Evolutionary conservation across 2,329 filamentous ascomycete genomes (phyloP).

Genomic region (Elsinoe australis): DNA sequence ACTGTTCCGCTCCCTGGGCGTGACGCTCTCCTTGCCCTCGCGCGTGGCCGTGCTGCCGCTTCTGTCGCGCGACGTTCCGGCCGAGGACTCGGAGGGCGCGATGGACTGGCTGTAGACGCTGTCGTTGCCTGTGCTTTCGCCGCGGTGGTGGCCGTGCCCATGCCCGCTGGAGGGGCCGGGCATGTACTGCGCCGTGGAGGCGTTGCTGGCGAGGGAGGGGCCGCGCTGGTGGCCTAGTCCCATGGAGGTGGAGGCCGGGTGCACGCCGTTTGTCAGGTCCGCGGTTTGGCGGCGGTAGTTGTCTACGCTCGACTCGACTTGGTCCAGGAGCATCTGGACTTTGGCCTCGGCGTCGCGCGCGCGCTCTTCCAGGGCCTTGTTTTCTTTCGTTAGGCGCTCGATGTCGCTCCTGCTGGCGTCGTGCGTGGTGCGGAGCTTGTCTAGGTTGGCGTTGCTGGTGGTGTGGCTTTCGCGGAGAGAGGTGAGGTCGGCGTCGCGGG

Average conservation of each 20-base stretch:
- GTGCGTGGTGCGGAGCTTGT: conserved; percentile 37
- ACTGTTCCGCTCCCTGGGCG: conserved; percentile 46
- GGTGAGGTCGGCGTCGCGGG: conserved; percentile 62
- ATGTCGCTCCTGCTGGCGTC: conserved; percentile 56
- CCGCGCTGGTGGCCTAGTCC: conserved; percentile 47
- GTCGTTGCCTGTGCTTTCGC: conserved; percentile 56
- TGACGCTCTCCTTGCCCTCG: conserved; percentile 27
- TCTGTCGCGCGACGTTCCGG: conserved; percentile 4
- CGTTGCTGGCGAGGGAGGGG: conserved; percentile 36
- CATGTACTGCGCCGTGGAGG: conserved; percentile 31
- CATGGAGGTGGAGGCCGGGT: conserved; percentile 28
- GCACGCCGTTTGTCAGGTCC: conserved; percentile 28
- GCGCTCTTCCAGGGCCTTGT: conserved; percentile 69
- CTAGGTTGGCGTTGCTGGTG: conserved; percentile 43
- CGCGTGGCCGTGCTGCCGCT: conserved; percentile 1
- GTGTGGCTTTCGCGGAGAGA: conserved; percentile 48
- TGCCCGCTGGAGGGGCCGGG: no score
- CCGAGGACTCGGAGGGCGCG: conserved; percentile 19
- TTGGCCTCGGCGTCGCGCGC: conserved; percentile 87
- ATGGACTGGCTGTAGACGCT: conserved; percentile 46
- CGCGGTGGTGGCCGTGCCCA: conserved; percentile 46
- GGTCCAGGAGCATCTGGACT: conserved; percentile 84
- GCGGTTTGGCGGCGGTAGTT: conserved; percentile 74
- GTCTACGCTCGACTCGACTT: conserved; percentile 88
- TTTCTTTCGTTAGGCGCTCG: conserved; percentile 76